Percentiles rank a stretch among this genome's conserved stretches.
Conservation (phyloP, 2,329 filamentous ascomycete genomes). For the Cytospora piceicola region DNA sequence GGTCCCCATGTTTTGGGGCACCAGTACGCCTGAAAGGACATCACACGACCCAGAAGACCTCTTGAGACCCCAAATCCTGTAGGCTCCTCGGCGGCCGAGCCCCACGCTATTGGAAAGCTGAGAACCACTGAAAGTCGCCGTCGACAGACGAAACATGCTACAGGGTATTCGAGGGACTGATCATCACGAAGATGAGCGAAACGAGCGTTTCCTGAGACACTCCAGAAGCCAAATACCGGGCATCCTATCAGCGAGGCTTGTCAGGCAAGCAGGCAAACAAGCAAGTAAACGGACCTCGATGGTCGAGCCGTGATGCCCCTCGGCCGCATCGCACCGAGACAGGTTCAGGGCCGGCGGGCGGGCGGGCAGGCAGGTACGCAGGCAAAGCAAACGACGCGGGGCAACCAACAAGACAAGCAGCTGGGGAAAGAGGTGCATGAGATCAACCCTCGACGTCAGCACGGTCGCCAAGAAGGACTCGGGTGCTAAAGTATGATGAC, state of each 20-base stretch:
- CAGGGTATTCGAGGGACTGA: neutral
- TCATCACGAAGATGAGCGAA: conserved; percentile 3
- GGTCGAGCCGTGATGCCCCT: conserved; percentile 7
- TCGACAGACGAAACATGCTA: conserved; percentile 4
- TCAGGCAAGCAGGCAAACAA: neutral
- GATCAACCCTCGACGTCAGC: conserved; percentile 19
- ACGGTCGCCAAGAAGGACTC: neutral
- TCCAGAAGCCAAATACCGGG: conserved; percentile 13
- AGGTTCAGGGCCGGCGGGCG: neutral
- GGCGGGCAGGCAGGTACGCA: neutral
- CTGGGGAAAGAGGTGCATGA: conserved; percentile 12
- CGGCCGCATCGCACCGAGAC: conserved; percentile 1
- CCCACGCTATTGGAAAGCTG: conserved; percentile 1
- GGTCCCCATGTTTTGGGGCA: neutral
- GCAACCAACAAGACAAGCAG: conserved; percentile 9
- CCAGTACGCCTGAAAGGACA: neutral
- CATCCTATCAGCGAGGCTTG: neutral
- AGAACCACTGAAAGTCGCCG: neutral
- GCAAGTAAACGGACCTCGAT: conserved; percentile 3
- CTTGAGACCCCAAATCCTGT: conserved; percentile 1
- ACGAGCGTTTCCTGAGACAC: conserved; percentile 13
- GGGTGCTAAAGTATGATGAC: no score
- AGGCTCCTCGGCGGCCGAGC: conserved; percentile 10
- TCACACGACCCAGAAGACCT: neutral
- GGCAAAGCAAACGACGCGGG: conserved; percentile 8